Conservation (phyloP, 805 yeast genomes). For the Wickerhamomyces rabaulensis region DNA sequence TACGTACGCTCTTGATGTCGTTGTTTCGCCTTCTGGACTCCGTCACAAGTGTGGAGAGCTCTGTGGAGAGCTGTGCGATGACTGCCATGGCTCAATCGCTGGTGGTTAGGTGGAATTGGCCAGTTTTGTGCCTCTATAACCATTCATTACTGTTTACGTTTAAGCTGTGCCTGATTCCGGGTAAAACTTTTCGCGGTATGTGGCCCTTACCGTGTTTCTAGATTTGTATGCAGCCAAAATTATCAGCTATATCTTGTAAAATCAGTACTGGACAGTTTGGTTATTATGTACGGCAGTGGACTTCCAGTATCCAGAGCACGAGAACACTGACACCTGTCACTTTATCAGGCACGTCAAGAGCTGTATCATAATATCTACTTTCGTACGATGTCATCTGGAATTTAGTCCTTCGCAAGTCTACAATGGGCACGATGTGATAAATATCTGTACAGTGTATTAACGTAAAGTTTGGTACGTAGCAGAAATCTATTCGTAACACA, state of each 20-base stretch:
- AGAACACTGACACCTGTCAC: too few relatives aligned
- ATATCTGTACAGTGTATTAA: too few relatives aligned
- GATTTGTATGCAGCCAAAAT: too few relatives aligned
- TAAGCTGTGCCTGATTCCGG: not conserved
- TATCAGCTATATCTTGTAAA: too few relatives aligned
- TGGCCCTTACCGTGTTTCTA: not conserved
- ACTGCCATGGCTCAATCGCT: conserved; percentile 32
- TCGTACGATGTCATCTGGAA: too few relatives aligned
- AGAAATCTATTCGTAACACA: not conserved
- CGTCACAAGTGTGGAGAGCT: conserved; percentile 52
- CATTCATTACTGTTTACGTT: not conserved
- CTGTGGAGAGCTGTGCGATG: conserved; percentile 46
- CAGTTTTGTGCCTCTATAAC: not conserved
- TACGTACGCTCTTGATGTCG: conserved; percentile 56
- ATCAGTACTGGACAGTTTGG: too few relatives aligned
- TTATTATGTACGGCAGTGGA: too few relatives aligned
- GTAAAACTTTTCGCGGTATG: not conserved
- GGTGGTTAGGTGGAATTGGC: not conserved
- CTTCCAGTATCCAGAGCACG: too few relatives aligned
- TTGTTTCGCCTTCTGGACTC: conserved; percentile 69
- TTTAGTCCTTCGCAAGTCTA: too few relatives aligned
- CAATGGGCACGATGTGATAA: not conserved
- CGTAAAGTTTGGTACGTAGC: not conserved
- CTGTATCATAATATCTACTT: too few relatives aligned
- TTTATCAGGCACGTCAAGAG: too few relatives aligned